phyloP scores from a whole-genome alignment of 2,329 filamentous ascomycete species.

The Penicillium sp. region DNA sequence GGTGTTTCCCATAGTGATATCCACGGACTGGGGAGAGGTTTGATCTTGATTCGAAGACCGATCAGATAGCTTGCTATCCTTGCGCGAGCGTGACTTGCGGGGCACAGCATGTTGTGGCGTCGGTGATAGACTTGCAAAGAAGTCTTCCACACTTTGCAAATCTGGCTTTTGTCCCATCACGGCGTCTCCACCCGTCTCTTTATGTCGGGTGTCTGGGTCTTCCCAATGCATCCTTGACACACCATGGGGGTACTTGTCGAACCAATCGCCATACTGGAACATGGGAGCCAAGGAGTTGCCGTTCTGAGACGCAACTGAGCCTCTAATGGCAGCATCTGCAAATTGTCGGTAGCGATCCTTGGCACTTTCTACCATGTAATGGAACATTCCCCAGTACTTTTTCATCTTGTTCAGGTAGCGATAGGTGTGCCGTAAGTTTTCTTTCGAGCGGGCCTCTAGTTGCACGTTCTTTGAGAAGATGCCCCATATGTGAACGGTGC shows the following conservation, averaged over 20 bases:
- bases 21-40: constrained; percentile 26
- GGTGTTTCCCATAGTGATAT: constrained; percentile 27
- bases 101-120: constrained; percentile 44
- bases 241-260: constrained; percentile 87
- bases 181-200: constrained; percentile 76
- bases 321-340: constrained; percentile 70
- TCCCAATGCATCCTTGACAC: constrained; percentile 79
- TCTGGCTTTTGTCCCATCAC: constrained; percentile 84
- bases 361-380: constrained; percentile 89
- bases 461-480: constrained; percentile 78
- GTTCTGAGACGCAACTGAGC: constrained; percentile 43
- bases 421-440: constrained; percentile 79
- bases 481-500: constrained; percentile 87
- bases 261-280: constrained; percentile 97
- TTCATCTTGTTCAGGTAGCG: constrained; percentile 92
- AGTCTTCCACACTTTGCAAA: constrained; percentile 90
- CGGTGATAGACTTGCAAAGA: constrained; percentile 74
- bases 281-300: constrained; percentile 53
- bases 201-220: constrained; percentile 64
- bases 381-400: constrained; percentile 97
- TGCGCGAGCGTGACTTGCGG: constrained; percentile 38
- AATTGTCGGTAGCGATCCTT: constrained; percentile 82
- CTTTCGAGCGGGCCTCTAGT: constrained; percentile 71
- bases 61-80: constrained; percentile 26
- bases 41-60: constrained; percentile 22